Conservation (phyloP, 1,284 basidiomycete species). For the Austropuccinia psidii region DNA sequence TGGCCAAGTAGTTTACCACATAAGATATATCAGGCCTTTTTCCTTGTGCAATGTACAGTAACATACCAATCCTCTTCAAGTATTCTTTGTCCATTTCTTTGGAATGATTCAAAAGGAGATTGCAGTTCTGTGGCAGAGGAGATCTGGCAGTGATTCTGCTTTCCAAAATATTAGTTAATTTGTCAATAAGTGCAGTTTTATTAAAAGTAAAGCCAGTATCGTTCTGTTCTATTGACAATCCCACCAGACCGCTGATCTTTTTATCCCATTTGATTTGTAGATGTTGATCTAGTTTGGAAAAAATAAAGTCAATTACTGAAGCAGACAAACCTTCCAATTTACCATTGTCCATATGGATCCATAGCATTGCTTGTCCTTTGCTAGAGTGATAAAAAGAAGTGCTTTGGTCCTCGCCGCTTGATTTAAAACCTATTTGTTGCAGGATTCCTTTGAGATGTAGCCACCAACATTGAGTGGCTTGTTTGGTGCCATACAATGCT, state of each 20-base stretch:
- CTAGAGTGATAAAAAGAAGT: background rate
- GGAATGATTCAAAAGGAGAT: too few species aligned
- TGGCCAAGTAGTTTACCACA: background rate
- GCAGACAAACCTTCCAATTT: background rate
- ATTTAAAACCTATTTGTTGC: background rate
- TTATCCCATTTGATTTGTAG: background rate
- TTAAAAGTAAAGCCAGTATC: background rate
- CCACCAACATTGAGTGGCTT: constrained; percentile 16
- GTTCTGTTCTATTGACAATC: background rate
- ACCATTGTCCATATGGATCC: background rate
- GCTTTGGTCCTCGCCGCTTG: background rate
- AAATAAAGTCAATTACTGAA: background rate
- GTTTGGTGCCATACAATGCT: constrained; percentile 3
- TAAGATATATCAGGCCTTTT: background rate
- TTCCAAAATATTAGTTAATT: background rate
- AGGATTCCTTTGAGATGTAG: background rate
- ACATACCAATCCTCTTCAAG: background rate
- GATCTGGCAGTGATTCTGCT: background rate
- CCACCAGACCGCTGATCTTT: background rate
- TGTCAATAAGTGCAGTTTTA: background rate
- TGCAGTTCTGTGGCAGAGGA: background rate
- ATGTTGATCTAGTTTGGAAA: background rate
- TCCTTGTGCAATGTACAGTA: background rate
- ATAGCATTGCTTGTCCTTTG: background rate
- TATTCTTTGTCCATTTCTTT: background rate